Evolutionary conservation across 345 rosid genomes (phyloP).

Genomic region (Euclidium syriacum): DNA sequence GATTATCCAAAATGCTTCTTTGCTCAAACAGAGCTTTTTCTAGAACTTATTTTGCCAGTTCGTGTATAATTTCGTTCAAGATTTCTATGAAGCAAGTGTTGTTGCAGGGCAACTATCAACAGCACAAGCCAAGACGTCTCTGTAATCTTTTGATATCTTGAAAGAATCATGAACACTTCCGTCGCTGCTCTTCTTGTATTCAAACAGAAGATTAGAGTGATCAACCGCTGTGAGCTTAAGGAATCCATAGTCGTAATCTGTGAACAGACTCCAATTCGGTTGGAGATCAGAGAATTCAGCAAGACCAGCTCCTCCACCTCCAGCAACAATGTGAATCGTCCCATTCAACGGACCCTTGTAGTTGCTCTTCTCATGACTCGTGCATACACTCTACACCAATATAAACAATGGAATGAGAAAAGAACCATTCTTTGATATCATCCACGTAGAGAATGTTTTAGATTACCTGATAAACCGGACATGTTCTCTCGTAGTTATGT

Average conservation of each 20-base stretch:
- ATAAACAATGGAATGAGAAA: neutral
- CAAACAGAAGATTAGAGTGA: conserved; percentile 50
- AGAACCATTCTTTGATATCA: neutral
- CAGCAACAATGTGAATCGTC: conserved; percentile 68
- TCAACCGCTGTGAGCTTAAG: conserved; percentile 54
- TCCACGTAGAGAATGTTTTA: neutral
- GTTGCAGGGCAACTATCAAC: conserved; percentile 53
- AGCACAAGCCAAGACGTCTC: conserved; percentile 50
- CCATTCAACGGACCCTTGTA: conserved; percentile 52
- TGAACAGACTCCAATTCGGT: conserved; percentile 52
- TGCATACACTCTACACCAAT: conserved; percentile 51
- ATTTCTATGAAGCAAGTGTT: conserved; percentile 45
- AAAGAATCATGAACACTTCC: conserved; percentile 65
- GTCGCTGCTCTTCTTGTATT: conserved; percentile 70
- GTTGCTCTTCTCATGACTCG: conserved; percentile 38
- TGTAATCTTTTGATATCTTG: conserved; percentile 46
- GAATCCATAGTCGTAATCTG: conserved; percentile 47
- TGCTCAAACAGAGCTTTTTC: neutral
- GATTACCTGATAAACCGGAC: conserved; percentile 67
- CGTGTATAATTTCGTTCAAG: conserved; percentile 5
- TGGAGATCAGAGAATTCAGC: conserved; percentile 38
- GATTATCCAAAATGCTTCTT: conserved; percentile 19
- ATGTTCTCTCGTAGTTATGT: conserved; percentile 73
- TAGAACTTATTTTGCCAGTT: neutral
- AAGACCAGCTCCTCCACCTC: conserved; percentile 69